Percentiles rank a stretch among this genome's conserved stretches.
These are phyloP conservation scores for Pelargonium cotyledonis DNA, from an alignment of 441 rosid genomes.

Conservation along the genomic window DNA sequence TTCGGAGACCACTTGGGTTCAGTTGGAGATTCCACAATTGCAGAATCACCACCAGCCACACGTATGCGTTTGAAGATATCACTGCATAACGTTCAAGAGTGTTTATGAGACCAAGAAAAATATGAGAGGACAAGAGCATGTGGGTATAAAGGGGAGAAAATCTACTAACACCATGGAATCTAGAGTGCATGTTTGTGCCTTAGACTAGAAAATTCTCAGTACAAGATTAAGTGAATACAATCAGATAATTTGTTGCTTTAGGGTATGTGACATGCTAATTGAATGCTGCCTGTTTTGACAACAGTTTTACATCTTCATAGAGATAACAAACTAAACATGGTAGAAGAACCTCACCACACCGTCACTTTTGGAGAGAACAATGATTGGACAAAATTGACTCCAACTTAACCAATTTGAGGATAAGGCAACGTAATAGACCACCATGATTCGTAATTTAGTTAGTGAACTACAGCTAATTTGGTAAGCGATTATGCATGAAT, in stretches of 20 bases:
- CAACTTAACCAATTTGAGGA: too few relatives aligned
- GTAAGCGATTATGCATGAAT: too few relatives aligned
- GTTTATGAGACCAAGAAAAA: slow-evolving; percentile 4
- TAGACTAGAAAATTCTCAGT: background rate
- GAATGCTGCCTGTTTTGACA: too few relatives aligned
- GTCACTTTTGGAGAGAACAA: too few relatives aligned
- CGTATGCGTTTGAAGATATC: slow-evolving; percentile 53
- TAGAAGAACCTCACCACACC: too few relatives aligned
- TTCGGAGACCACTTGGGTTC: slow-evolving; percentile 90
- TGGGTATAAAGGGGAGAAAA: background rate
- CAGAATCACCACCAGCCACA: slow-evolving; percentile 70
- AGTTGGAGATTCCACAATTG: slow-evolving; percentile 70
- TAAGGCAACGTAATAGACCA: too few relatives aligned
- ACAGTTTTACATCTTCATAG: background rate
- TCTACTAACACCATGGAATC: background rate
- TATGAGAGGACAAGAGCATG: background rate
- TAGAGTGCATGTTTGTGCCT: background rate
- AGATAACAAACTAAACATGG: background rate
- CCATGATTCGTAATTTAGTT: too few relatives aligned
- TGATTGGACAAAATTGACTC: too few relatives aligned
- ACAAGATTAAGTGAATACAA: background rate
- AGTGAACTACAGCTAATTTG: too few relatives aligned
- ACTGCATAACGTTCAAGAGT: slow-evolving; percentile 39
- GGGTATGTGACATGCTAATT: background rate
- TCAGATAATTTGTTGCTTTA: background rate